phyloP scores from a whole-genome alignment of 2,329 filamentous ascomycete genomes.

The Penicillium sp. region DNA sequence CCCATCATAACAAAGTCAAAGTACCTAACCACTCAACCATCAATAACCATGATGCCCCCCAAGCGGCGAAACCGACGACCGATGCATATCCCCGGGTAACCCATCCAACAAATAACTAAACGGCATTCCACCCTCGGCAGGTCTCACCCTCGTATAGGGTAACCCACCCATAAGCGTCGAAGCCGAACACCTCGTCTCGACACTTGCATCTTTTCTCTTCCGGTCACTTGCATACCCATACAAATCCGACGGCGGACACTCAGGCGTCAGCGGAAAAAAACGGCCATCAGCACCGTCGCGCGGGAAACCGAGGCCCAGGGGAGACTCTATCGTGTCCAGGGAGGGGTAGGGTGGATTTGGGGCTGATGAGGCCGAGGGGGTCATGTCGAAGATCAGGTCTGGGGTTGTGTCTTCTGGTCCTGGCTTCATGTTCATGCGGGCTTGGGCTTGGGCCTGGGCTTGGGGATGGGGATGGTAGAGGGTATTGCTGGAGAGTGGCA shows the following conservation, averaged over 20 bases:
- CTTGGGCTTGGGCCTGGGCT: constrained; percentile 10
- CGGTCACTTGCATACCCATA: constrained; percentile 40
- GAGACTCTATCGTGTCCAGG: constrained; percentile 18
- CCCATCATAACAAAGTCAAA: neutral
- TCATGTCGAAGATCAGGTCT: constrained; percentile 29
- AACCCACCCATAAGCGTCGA: constrained; percentile 40
- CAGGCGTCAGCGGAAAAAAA: constrained; percentile 29
- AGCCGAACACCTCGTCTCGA: constrained; percentile 26
- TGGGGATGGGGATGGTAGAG: constrained; percentile 21
- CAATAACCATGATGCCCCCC: constrained; percentile 23
- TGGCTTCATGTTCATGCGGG: constrained; percentile 15
- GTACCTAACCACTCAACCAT: constrained; percentile 1
- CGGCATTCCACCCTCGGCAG: constrained; percentile 9
- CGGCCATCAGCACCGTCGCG: no score
- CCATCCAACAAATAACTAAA: constrained; percentile 22
- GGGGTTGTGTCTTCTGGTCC: constrained; percentile 21
- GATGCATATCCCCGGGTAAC: constrained; percentile 21
- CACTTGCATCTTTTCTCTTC: constrained; percentile 19
- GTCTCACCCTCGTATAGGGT: constrained; percentile 37
- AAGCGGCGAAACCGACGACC: constrained; percentile 24
- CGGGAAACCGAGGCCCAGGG: no score
- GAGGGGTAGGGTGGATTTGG: constrained; percentile 11
- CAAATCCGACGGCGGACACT: constrained; percentile 33
- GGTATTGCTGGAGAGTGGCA: constrained; percentile 18
- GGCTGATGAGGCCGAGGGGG: constrained; percentile 3